Evolutionary conservation across 305 asterid species (phyloP).

Genomic region (Plantago rigida): DNA sequence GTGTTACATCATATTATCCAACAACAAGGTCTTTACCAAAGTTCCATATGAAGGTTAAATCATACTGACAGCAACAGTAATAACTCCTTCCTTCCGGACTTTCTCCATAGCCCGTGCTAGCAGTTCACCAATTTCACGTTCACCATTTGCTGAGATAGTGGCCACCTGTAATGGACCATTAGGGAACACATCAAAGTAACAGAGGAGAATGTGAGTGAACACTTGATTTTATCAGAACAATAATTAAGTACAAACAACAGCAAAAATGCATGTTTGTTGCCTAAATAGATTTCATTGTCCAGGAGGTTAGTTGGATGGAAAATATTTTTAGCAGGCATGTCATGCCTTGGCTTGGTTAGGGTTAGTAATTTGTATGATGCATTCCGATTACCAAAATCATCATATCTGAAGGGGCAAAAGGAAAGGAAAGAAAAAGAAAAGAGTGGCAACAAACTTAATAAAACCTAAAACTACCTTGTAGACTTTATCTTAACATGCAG

Average conservation of each 20-base stretch:
- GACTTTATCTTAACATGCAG: no score
- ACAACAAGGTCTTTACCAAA: conserved; percentile 7
- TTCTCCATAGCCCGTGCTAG: conserved; percentile 87
- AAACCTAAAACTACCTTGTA: no score
- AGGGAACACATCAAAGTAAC: conserved; percentile 16
- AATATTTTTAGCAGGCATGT: no score
- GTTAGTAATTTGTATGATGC: no score
- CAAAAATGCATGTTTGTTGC: no score
- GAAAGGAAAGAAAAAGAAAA: no score
- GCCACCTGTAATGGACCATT: conserved; percentile 53
- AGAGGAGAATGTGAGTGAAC: not conserved
- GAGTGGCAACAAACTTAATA: no score
- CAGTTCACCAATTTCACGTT: conserved; percentile 73
- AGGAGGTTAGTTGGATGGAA: not conserved
- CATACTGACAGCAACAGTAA: conserved; percentile 61
- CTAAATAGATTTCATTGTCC: no score
- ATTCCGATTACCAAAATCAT: no score
- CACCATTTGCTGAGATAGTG: conserved; percentile 82
- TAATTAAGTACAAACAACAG: not conserved
- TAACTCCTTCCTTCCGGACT: conserved; percentile 91
- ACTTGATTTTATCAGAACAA: conserved; percentile 2
- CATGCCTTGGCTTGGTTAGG: no score
- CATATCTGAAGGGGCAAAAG: no score
- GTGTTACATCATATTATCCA: conserved; percentile 14
- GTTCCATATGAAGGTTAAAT: conserved; percentile 21